Evolutionary conservation across 257 asterid species (phyloP), one percentile per base, ranked within the genome.

Genomic region (Misopates orontium): DNA sequence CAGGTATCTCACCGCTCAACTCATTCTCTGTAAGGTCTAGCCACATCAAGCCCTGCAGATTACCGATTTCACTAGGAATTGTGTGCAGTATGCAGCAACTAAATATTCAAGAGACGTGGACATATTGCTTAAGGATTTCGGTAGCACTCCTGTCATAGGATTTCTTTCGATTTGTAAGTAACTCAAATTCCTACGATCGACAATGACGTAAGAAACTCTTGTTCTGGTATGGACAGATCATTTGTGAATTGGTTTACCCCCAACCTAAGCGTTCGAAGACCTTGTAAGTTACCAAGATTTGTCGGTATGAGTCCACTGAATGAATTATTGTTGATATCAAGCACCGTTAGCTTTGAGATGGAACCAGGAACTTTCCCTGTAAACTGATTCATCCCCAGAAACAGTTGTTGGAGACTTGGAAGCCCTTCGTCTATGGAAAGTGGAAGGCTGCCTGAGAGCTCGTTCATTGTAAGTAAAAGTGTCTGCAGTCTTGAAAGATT

Each of bases 271-370:
- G 0, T 3, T 18, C 52, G 23, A 1, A 74, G 75, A 9, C 62
- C 18, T 5, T 14, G 71, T 24, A 74, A 61, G 31, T 68, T 68
- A 28, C 56, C 72, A 14, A 70, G 55, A 31, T 13, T 44, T 49
- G 58, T 28, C 4, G 75, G 79, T 16, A 70, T 49, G 17, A 5
- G 69, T 21, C 75, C 79, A 75, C 23, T 75, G 22, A 74, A 62
- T 8, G 24, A 5, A 31, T 64, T 62, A 8, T 8, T 4, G 14
- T 31, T n/a, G 21, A 76, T n/a, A 44, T 44, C 49, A 22, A 76
- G 12, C 0, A 0, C 5, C 21, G 9, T 21, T 20, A 76, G 66
- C 8, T 16, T 49, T 21, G 77, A 18, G 18, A 77, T 73, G 17
- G 72, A 32, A 10, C 25, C 21, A 8, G 80, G 80, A n/a, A 75